These are phyloP conservation scores for Plasmodium knowlesi DNA, from an alignment of 169 alveolate genomes.

Conservation along the genomic window DNA sequence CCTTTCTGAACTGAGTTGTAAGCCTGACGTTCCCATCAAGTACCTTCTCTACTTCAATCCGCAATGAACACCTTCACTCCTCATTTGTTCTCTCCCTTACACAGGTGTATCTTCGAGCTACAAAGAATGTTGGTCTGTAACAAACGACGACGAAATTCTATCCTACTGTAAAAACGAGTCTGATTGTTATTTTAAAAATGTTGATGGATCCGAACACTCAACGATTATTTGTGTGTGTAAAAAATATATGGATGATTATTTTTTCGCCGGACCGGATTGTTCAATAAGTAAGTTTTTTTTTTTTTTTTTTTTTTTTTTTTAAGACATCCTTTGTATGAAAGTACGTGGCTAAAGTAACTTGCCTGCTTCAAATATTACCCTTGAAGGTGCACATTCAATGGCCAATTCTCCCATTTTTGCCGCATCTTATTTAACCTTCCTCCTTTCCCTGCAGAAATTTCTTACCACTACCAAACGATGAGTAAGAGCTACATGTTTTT, in stretches of 20 bases:
- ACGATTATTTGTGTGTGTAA: slow-evolving; percentile 48
- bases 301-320: not conserved
- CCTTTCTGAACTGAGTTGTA: not conserved
- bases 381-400: not conserved
- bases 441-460: slow-evolving; percentile 11
- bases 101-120: slow-evolving; percentile 21
- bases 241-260: slow-evolving; percentile 28
- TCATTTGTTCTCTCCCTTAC: not conserved
- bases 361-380: not conserved
- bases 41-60: not conserved
- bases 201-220: slow-evolving; percentile 9
- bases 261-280: slow-evolving; percentile 74
- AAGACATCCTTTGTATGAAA: not conserved
- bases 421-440: not conserved
- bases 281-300: slow-evolving; percentile 38
- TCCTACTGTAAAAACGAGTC: slow-evolving; percentile 65
- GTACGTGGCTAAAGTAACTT: not conserved
- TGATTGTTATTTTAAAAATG: slow-evolving; percentile 21
- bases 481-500: slow-evolving; percentile 17
- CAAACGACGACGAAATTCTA: slow-evolving; percentile 20
- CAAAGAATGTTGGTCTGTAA: slow-evolving; percentile 22
- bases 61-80: not conserved
- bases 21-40: not conserved
- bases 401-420: not conserved
- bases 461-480: slow-evolving; percentile 54